These are phyloP conservation scores for Citrus medica DNA, from an alignment of 345 rosid genomes.

Conservation along the genomic window DNA sequence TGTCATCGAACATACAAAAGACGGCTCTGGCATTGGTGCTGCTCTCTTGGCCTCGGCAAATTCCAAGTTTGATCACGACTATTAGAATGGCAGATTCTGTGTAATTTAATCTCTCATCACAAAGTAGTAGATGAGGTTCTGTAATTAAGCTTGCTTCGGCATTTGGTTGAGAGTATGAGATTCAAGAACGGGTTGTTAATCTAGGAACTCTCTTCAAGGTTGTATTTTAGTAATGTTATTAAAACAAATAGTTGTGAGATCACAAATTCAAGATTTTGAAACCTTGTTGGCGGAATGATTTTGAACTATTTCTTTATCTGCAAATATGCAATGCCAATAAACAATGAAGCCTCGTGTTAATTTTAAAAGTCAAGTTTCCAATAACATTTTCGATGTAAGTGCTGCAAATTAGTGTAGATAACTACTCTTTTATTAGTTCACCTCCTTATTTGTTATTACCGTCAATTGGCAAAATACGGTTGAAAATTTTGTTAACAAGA, in stretches of 20 bases:
- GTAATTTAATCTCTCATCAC: not conserved
- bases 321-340: not conserved
- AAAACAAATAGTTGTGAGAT: conserved; percentile 5
- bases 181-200: not conserved
- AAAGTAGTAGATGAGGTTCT: not conserved
- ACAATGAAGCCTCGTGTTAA: not conserved
- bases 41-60: conserved; percentile 83
- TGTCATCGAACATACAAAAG: conserved; percentile 67
- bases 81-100: conserved; percentile 16
- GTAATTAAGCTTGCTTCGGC: not conserved
- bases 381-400: too few species aligned
- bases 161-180: conserved; percentile 3
- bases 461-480: too few species aligned
- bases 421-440: too few species aligned
- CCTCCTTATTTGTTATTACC: too few species aligned
- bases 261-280: not conserved
- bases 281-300: not conserved
- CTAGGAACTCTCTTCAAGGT: not conserved
- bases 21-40: conserved; percentile 89
- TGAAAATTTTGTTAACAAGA: too few species aligned
- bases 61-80: conserved; percentile 52
- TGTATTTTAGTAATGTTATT: not conserved
- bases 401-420: not conserved
- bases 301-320: not conserved
- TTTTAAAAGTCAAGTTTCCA: not conserved